Evolutionary conservation across 2,329 filamentous ascomycete species (phyloP).

Genomic region (Macrophomina pseudophaseolina): DNA sequence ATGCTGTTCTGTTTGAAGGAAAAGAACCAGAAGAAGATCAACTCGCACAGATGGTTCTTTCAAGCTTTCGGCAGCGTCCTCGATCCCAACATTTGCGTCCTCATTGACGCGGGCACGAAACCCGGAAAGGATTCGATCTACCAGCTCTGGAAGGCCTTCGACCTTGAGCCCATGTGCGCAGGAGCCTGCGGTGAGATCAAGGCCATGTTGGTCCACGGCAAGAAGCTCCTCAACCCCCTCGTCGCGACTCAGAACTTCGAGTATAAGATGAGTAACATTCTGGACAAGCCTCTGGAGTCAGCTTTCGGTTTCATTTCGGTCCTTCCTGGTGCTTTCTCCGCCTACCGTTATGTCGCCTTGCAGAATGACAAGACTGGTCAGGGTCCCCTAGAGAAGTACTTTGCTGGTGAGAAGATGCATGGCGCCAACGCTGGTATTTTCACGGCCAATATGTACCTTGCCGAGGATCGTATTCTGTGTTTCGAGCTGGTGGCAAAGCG

Average conservation of each 20-base stretch:
- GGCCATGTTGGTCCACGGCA: conserved; percentile 89
- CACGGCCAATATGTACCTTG: conserved; percentile 98
- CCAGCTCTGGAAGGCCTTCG: conserved; percentile 97
- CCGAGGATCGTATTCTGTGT: conserved; percentile 97
- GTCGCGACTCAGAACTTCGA: conserved; percentile 98
- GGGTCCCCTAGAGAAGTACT: conserved; percentile 94
- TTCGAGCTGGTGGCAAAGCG: conserved; percentile 98
- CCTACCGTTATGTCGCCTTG: conserved; percentile 90
- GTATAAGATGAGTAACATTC: conserved; percentile 99
- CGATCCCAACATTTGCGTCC: conserved; percentile 94
- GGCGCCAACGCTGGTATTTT: conserved; percentile 93
- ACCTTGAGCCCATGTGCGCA: conserved; percentile 95
- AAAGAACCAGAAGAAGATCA: conserved; percentile 99
- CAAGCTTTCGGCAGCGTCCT: conserved; percentile 91
- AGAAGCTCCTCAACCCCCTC: conserved; percentile 88
- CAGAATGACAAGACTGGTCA: conserved; percentile 96
- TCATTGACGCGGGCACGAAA: conserved; percentile 94
- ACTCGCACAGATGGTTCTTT: conserved; percentile 99
- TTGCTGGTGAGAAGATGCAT: conserved; percentile 94
- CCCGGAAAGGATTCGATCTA: conserved; percentile 95
- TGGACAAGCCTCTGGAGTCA: conserved; percentile 96
- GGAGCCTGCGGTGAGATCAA: conserved; percentile 99
- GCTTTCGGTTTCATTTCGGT: conserved; percentile 98
- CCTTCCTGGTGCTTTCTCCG: conserved; percentile 96
- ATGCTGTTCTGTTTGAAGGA: conserved; percentile 98